These are phyloP conservation scores for Serendipita vermifera DNA, from an alignment of 768 basidiomycete species.

Conservation along the genomic window DNA sequence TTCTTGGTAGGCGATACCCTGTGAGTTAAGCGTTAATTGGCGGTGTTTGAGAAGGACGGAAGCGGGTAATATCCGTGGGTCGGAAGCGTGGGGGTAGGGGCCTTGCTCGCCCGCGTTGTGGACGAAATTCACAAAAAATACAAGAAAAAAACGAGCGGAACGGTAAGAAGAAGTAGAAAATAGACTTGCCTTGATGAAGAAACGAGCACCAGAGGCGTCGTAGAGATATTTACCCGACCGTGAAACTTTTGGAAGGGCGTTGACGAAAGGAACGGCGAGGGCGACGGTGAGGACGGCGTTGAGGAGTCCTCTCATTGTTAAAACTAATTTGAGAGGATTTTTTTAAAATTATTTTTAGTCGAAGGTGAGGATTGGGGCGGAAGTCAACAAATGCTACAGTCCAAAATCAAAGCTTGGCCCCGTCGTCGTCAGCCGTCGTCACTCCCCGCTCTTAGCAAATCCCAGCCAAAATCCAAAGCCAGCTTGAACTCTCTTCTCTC, in stretches of 20 bases:
- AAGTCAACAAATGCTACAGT: too few relatives aligned
- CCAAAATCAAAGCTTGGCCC: background rate
- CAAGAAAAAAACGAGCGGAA: background rate
- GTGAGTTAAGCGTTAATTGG: background rate
- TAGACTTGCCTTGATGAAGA: constrained; percentile 54
- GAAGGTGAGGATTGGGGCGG: too few relatives aligned
- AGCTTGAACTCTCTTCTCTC: background rate
- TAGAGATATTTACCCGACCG: constrained; percentile 73
- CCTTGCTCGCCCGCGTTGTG: constrained; percentile 63
- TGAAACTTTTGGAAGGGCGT: constrained; percentile 56
- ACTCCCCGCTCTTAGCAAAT: background rate
- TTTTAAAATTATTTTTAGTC: too few relatives aligned
- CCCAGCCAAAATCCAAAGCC: background rate
- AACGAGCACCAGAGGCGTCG: constrained; percentile 55
- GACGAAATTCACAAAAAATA: constrained; percentile 40
- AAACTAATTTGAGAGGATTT: background rate
- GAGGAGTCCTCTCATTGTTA: background rate
- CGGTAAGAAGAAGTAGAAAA: background rate
- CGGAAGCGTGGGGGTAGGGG: constrained; percentile 18
- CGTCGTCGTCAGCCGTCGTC: constrained; percentile 3
- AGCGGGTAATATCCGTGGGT: background rate
- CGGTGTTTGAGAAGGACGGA: background rate
- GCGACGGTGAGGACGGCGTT: constrained; percentile 19
- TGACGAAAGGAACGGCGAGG: constrained; percentile 35
- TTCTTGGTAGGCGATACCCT: background rate